A percentile compares a stretch with the other conserved stretches of the same genome.
These are phyloP conservation scores for Jacaranda copaia DNA, from an alignment of 257 asterid species.

Conservation along the genomic window DNA sequence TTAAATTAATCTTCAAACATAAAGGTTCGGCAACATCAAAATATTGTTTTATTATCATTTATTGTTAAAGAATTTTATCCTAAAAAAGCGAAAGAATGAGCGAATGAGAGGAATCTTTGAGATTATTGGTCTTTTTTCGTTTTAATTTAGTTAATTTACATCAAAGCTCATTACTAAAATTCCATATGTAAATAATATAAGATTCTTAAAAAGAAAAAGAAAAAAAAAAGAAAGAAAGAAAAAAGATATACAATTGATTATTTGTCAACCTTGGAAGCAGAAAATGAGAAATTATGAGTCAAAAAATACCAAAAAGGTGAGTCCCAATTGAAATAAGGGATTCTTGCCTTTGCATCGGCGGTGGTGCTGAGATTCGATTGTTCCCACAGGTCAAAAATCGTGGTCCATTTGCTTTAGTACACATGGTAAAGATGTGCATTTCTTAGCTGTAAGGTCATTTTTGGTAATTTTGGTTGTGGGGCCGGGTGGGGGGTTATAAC, in stretches of 20 bases:
- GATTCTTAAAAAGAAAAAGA: too few relatives aligned
- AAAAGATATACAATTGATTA: neutral
- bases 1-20: too few relatives aligned
- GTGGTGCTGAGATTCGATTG: neutral
- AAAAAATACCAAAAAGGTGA: neutral
- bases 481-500: too few relatives aligned
- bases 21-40: too few relatives aligned
- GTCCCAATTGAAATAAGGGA: neutral
- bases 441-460: neutral
- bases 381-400: conserved; percentile 3
- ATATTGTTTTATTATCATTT: too few relatives aligned
- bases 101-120: too few relatives aligned
- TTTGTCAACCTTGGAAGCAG: neutral
- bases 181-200: too few relatives aligned
- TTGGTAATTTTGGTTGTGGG: neutral
- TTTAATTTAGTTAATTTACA: too few relatives aligned
- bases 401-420: neutral
- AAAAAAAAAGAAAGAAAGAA: neutral
- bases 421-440: neutral
- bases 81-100: too few relatives aligned
- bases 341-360: neutral
- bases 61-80: too few relatives aligned
- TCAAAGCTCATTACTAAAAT: too few relatives aligned
- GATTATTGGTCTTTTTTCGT: too few relatives aligned
- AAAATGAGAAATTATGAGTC: neutral